phyloP scores from a whole-genome alignment of 2,329 filamentous ascomycete genomes.

The Fusarium falciforme region DNA sequence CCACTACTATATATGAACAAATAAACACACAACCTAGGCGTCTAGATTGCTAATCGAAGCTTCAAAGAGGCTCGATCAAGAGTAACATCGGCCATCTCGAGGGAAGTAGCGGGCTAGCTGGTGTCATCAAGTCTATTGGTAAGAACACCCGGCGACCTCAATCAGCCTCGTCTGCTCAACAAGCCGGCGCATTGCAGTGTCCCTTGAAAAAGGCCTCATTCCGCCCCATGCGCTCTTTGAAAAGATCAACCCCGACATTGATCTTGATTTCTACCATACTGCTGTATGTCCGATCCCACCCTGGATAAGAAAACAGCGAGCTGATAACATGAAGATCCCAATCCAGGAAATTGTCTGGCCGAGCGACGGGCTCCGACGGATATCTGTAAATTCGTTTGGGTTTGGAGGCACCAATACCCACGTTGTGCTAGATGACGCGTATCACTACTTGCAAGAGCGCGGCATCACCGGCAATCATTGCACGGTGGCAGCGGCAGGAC shows the following conservation, averaged over 20 bases:
- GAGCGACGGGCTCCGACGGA: background rate
- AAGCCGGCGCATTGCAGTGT: background rate
- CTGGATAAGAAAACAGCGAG: background rate
- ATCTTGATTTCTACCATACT: background rate
- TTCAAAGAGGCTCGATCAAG: background rate
- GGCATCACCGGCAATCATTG: background rate
- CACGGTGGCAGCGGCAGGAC: background rate
- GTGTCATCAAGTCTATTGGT: background rate
- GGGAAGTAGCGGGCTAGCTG: background rate
- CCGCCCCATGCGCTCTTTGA: background rate
- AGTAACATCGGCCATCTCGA: background rate
- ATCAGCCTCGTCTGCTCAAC: background rate
- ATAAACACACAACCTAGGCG: background rate
- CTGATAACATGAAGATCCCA: constrained; percentile 4
- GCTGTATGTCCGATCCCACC: background rate
- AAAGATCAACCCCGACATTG: background rate
- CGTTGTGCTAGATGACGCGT: constrained; percentile 12
- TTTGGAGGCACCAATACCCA: constrained; percentile 17
- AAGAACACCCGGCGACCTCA: background rate
- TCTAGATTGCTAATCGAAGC: background rate
- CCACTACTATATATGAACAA: background rate
- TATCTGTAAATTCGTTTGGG: constrained; percentile 10
- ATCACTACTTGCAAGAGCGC: background rate
- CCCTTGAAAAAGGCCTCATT: background rate
- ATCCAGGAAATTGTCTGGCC: constrained; percentile 4